Conservation (phyloP, 352 stramenopile species). For the Phytophthora pisi region DNA sequence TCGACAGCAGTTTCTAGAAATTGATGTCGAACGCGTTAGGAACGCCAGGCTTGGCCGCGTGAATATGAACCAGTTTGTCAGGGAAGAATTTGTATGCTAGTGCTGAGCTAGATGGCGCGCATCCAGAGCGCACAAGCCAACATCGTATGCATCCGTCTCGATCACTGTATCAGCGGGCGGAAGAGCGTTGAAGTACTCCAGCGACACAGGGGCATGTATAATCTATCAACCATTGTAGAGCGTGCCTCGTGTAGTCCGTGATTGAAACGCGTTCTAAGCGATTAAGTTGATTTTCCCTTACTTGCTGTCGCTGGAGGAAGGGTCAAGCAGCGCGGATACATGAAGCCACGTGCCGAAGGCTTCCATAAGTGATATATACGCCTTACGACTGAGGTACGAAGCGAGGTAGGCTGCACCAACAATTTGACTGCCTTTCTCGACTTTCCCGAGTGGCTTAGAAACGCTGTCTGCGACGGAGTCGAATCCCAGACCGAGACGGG, state of each 20-base stretch:
- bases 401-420: too few relatives aligned
- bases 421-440: neutral
- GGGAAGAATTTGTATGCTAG: neutral
- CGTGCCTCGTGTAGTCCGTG: conserved; percentile 4
- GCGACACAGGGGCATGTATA: conserved; percentile 1
- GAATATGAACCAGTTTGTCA: neutral
- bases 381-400: too few relatives aligned
- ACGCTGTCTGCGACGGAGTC: conserved; percentile 14
- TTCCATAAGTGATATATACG: too few relatives aligned
- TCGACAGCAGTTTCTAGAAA: conserved; percentile 26
- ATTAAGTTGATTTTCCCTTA: neutral
- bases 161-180: neutral
- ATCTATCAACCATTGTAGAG: conserved; percentile 22
- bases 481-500: conserved; percentile 25
- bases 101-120: neutral
- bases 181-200: conserved; percentile 9
- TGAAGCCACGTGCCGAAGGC: too few relatives aligned
- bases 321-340: neutral
- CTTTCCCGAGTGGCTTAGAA: conserved; percentile 5
- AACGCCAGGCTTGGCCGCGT: neutral
- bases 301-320: conserved; percentile 9
- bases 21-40: conserved; percentile 26
- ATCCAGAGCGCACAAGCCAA: conserved; percentile 7
- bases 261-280: neutral
- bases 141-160: conserved; percentile 24